Base-by-base conservation (phyloP, 805 yeast species). In the Tetrapisispora namnaoensis region DNA sequence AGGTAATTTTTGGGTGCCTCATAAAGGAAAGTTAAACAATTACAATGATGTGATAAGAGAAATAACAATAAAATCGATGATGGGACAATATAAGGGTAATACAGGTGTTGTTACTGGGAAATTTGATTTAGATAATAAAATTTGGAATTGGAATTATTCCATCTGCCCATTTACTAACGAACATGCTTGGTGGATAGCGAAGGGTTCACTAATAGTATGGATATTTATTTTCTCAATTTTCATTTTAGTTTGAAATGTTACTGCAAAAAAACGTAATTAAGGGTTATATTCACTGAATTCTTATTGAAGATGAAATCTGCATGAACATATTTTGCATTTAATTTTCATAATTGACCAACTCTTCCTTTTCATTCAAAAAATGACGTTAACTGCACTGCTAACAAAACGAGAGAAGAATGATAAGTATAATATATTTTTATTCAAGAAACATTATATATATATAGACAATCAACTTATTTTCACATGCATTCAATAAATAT, bases 41-140 rank as follows among this genome's bases (percentile, higher is more conserved):
- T 45, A 52, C 13, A 47, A 49, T 28, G 17, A 42, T 6, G 69
- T 73, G 17, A 68, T 88, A 14, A 73, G 80, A 49, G 98, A 91
- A 66, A 70, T 86, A 49, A 91, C 95, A 0, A 96, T 93, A 21
- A 72, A 90, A 49, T 80, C 96, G 17, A 85, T 91, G 80, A 93
- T 93, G 98, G 99, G 99, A 17, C 96, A 93, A 60, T 93, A 73
- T 58, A 85, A 82, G 50, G 99, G 99, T 2, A 86, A 84, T 57
- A 77, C 89, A 1, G 99, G 98, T 0, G 67, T 93, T 13, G 67
- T 93, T 54, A 82, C 89, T 1, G 97, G 95, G 2, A 78, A 73
- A 46, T 83, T 77, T 62, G 71, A 79, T 57, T 54, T 67, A 14
- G 52, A 50, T 0, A 53, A 64, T 0, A 57, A 65, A 1, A 57